These are phyloP conservation scores for Komagataea norvegica DNA, from an alignment of 1,139 yeast species.

Conservation along the genomic window DNA sequence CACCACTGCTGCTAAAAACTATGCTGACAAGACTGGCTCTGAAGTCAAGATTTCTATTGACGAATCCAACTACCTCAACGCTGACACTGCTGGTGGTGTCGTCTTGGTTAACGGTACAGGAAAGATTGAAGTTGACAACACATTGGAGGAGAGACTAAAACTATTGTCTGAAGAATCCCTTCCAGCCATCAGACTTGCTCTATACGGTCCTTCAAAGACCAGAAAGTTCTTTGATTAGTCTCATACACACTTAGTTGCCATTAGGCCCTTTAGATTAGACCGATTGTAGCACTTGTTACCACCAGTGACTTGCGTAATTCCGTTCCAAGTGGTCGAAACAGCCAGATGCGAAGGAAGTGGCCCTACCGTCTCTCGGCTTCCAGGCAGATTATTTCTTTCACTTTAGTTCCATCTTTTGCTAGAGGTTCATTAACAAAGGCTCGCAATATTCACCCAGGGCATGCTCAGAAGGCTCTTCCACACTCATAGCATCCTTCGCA, in stretches of 20 bases:
- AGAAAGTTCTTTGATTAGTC: conserved; percentile 85
- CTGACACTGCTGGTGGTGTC: conserved; percentile 81
- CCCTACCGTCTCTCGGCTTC: not conserved
- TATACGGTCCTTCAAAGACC: conserved; percentile 81
- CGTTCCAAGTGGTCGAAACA: too few species aligned
- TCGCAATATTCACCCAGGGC: not conserved
- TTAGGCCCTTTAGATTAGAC: not conserved
- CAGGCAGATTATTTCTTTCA: too few species aligned
- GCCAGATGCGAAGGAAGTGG: too few species aligned
- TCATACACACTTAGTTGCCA: too few species aligned
- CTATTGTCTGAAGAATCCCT: conserved; percentile 78
- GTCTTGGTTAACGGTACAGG: conserved; percentile 65
- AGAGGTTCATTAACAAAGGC: too few species aligned
- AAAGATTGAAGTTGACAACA: conserved; percentile 85
- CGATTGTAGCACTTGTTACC: not conserved
- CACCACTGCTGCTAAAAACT: conserved; percentile 58
- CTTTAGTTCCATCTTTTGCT: too few species aligned
- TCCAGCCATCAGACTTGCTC: conserved; percentile 87
- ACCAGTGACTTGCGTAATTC: too few species aligned
- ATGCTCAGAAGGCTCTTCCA: conserved; percentile 3
- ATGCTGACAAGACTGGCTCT: conserved; percentile 52
- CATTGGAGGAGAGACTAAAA: conserved; percentile 88
- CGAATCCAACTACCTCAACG: conserved; percentile 50
- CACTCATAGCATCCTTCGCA: conserved; percentile 8
- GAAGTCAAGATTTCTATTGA: conserved; percentile 49